Evolutionary conservation across 129 eudicot species (phyloP), one percentile per base, ranked within the genome.

Genomic region (Centella asiatica): DNA sequence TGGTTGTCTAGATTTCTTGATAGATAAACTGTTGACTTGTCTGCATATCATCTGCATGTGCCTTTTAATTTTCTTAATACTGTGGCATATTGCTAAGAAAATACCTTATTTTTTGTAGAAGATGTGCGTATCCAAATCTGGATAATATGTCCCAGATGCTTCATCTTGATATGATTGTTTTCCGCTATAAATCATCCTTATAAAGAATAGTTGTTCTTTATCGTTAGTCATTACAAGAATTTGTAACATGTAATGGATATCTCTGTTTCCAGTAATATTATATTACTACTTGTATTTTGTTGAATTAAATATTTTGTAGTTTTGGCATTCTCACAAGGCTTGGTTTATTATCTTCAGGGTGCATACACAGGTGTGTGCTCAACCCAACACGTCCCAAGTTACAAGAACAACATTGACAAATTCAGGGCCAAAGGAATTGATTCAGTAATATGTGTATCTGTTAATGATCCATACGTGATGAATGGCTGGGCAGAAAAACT

Each of bases 401-500:
- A 93, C 88, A 93, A 93, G 80, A 78, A 78, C 69, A 93, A 93
- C 77, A 78, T 93, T 64, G 88, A 87, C 45, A 85, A 85, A 44
- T 87, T 93, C 78, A 80, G 81, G 78, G 83, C 76, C 40, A 93
- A 87, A 72, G 99, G 99, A 44, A 69, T 93, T 22, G 96, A 93
- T 64, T 76, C 95, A 15, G 92, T 93, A 52, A 80, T 93, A 22
- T 93, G 99, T 75, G 99, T 93, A 10, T 72, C 96, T 67, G 83
- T 93, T 14, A 93, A 93, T 70, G 96, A 93, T 74, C 99, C 99
- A 31, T 93, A 93, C 69, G 83, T 80, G 13, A 75, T 93, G 88
- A 87, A 93, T 60, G 99, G 92, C 31, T 93, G 99, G 99, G 99
- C 99, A 34, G 92, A 93, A 56, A 93, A 87, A 59, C 95, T 93